Evolutionary conservation across 2,329 filamentous ascomycete genomes (phyloP), one percentile per base, ranked within the genome.

Genomic region (Aspergillus sp.): DNA sequence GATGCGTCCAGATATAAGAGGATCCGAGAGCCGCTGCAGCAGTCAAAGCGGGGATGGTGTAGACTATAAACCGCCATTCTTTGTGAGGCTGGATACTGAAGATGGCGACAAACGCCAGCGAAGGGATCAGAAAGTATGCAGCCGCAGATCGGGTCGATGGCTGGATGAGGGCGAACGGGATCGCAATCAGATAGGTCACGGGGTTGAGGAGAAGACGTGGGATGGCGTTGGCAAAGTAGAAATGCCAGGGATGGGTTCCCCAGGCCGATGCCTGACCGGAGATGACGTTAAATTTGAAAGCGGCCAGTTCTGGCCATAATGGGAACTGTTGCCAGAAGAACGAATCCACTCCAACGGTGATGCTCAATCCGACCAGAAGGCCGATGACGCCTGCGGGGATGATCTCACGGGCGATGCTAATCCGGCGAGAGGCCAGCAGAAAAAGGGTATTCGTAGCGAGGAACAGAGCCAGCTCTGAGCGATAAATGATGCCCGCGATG

Each of bases 1-100:
- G 77, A 38, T 87, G 85, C 1, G 76, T 79, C 73, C 83, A 88
- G 58, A 95, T 74, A 70, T 84, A 86, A 51, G 84, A 82, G 13
- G 90, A 89, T 17, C 85, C 86, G 4, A 90, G 79, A 3, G 90
- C 86, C 0, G 90, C 87, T 2, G 86, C 82, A 10, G 87, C 87
- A 0, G 92, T 96, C 26, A 97, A 76, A 0, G 87, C 80, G 0
- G 94, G 94, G 20, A 95, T 79, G 48, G 84, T 80, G 73, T 97
- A 97, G 63, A 97, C 85, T 61, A 99, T 86, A 77, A 99, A 99
- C 16, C 94, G 88, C 69, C 91, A 88, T 74, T 99, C 94, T 69
- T 99, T 99, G 76, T 99, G 94, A 0, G 93, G 92, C 56, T 96
- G 88, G 47, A 90, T 63, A 57, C 90, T 96, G 77, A 96, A 97